Evolutionary conservation across 2,329 filamentous ascomycete species (phyloP), one percentile per base, ranked within the genome.

Genomic region (Colletotrichum sublineola): DNA sequence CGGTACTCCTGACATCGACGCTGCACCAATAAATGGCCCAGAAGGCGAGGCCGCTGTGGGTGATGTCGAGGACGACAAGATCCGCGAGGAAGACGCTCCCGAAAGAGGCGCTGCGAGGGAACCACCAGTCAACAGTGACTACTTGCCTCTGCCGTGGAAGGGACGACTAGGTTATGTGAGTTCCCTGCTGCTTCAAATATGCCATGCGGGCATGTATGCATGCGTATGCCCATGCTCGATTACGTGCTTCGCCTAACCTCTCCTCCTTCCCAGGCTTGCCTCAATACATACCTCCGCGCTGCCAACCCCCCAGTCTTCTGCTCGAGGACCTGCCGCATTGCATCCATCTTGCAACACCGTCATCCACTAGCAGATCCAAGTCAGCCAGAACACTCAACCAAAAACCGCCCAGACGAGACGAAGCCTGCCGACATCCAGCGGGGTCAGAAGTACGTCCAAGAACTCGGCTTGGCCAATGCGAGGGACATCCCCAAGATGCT

Each of bases 301-400:
- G 91, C 93, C 1, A 96, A 91, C 74, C 94, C 94, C 9, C 91
- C 96, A 0, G 91, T 98, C 1, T 98, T 98, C 81, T 93, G 92
- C 75, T 98, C 96, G 0, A 90, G 96, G 67, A 98, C 96, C 0
- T 98, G 95, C 79, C 93, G 95, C 40, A 96, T 98, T 74, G 88
- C 94, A 1, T 97, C 94, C 0, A 97, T 98, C 55, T 80, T 98
- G 14, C 95, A 98, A 69, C 94, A 98, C 77, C 91, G 94, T 11
- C 90, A 97, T 80, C 94, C 95, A 0, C 85, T 98, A 2, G 86
- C 87, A 75, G 91, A 97, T 75, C 92, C 94, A 0, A 87, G 88
- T 0, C 90, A 93, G 76, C 93, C 94, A 0, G 91, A 94, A 74
- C 95, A 97, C 80, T 78, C 93, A 0, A 95, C 90, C 24, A 97